Base-by-base conservation (phyloP, 2,329 filamentous ascomycete genomes). In the Knufia fluminis region DNA sequence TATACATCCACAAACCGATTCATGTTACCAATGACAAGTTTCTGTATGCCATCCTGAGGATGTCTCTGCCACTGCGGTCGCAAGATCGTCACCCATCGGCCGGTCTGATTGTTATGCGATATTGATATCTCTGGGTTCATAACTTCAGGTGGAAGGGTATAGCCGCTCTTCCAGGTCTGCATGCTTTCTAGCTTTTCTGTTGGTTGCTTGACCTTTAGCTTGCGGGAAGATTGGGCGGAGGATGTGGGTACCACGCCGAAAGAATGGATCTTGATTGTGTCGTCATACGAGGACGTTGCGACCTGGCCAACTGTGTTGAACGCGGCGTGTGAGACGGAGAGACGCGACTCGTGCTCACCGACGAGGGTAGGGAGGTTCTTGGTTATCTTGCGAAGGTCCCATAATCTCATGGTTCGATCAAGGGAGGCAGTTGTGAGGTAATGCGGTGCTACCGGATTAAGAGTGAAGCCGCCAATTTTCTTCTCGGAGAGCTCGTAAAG, bases 1-100 rank as follows among this genome's bases (percentile, higher is more conserved):
- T 85, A 98, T 0, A 98, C 78, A 62, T 98, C 92, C 1, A 97
- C 87, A 59, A 96, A 97, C 46, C 92, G 80, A 63, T 94, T 95
- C 92, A 97, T 97, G 59, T 97, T 98, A 1, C 87, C 92, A 50
- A 98, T 91, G 20, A 81, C 86, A 60, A 98, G 89, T 53, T 91
- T 88, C 55, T 94, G 83, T 3, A 94, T 80, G 6, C 83, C 82
- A 51, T 92, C 87, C 28, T 76, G 70, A 0, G 92, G 91, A 40
- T 78, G 76, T 26, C 78, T 73, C 65, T 98, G 92, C 92, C 92
- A 98, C 59, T 95, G 88, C 64, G 92, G 76, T 75, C 94, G 63
- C 75, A 85, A 70, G 59, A 78, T 81, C 9, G 58, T 60, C 24
- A 57, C 57, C 58, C 58, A 60, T 40, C 58, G 54, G 26, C 58